A percentile compares a stretch with the other conserved stretches of the same genome.
Evolutionary conservation across 495 filamentous ascomycete species (phyloP).

Genomic region (Staphylotrichum tortipilum): DNA sequence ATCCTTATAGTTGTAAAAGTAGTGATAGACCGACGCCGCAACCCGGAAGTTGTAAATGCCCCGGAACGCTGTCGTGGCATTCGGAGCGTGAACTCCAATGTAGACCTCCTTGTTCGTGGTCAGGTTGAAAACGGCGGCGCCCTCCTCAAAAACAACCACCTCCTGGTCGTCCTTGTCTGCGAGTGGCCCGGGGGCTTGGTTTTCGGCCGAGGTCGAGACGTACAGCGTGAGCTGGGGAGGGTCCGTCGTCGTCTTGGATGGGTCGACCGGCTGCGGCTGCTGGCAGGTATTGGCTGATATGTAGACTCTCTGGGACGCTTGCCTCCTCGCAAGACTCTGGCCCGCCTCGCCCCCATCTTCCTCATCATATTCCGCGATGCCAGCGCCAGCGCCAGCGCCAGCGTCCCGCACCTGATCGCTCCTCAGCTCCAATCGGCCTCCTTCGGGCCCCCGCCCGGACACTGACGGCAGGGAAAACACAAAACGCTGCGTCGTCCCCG

Average conservation of each 20-base stretch:
- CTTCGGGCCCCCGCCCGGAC: slow-evolving; percentile 9
- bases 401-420: not conserved
- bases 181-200: slow-evolving; percentile 59
- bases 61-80: slow-evolving; percentile 43
- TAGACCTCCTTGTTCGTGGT: slow-evolving; percentile 55
- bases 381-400: slow-evolving; percentile 5
- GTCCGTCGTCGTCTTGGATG: slow-evolving; percentile 25
- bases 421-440: slow-evolving; percentile 15
- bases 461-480: slow-evolving; percentile 20
- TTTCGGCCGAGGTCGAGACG: slow-evolving; percentile 56
- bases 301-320: slow-evolving; percentile 48
- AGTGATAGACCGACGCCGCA: slow-evolving; percentile 72
- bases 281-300: slow-evolving; percentile 74
- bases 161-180: slow-evolving; percentile 38
- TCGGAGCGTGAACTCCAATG: slow-evolving; percentile 63
- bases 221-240: slow-evolving; percentile 71
- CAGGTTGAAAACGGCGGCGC: slow-evolving; percentile 53
- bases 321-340: slow-evolving; percentile 10
- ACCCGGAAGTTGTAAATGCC: slow-evolving; percentile 69
- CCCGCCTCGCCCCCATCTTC: slow-evolving; percentile 9
- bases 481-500: slow-evolving; percentile 43
- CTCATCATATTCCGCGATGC: slow-evolving; percentile 4
- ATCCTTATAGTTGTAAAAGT: slow-evolving; percentile 42
- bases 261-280: slow-evolving; percentile 51
- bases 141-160: slow-evolving; percentile 37